Percentiles rank a stretch among this genome's conserved stretches.
Evolutionary conservation across 768 basidiomycete species (phyloP).

Genomic region (Mycena albidolilacea): DNA sequence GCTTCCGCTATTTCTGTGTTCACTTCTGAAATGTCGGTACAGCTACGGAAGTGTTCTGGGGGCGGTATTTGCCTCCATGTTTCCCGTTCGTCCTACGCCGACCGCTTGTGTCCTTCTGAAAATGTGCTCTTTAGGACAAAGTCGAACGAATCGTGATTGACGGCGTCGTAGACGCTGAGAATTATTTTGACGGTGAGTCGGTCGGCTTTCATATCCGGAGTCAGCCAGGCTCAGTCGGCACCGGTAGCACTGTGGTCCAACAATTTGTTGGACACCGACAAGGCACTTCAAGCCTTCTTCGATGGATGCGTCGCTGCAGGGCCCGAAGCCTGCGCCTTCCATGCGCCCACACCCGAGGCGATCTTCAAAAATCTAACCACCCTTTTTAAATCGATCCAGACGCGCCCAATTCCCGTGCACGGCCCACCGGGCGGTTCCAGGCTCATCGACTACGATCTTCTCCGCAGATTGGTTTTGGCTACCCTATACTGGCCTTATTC

Average conservation of each 20-base stretch:
- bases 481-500: neutral
- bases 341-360: slow-evolving; percentile 36
- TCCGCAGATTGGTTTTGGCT: neutral
- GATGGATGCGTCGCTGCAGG: slow-evolving; percentile 41
- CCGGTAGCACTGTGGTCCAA: slow-evolving; percentile 38
- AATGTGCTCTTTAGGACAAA: slow-evolving; percentile 12
- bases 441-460: neutral
- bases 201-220: no score
- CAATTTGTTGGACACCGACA: slow-evolving; percentile 43
- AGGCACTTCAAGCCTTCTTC: slow-evolving; percentile 43
- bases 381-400: slow-evolving; percentile 14
- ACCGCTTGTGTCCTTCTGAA: neutral
- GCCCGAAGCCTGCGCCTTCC: slow-evolving; percentile 41
- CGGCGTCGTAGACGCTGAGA: slow-evolving; percentile 44
- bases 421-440: neutral
- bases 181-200: slow-evolving; percentile 45
- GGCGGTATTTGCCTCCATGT: neutral
- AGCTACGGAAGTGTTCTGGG: slow-evolving; percentile 11
- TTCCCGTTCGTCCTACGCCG: neutral
- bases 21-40: neutral
- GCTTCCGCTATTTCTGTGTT: neutral
- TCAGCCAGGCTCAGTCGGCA: neutral
- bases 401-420: slow-evolving; percentile 1
- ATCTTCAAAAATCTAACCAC: slow-evolving; percentile 38
- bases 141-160: slow-evolving; percentile 35